phyloP scores from a whole-genome alignment of 768 basidiomycete genomes.

The Suillus hirtellus region DNA sequence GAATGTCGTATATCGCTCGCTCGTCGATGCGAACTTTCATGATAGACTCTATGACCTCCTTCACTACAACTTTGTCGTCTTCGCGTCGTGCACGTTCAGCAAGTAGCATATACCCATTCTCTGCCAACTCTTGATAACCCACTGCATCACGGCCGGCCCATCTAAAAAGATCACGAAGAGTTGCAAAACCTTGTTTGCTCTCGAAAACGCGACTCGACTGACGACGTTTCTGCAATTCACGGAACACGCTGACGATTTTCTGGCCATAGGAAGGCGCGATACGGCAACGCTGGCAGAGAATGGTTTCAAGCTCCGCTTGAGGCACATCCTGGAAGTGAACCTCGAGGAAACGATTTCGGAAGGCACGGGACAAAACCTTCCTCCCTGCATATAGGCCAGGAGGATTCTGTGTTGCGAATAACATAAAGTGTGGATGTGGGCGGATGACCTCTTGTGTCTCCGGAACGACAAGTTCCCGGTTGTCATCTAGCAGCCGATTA shows the following conservation, averaged over 20 bases:
- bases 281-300: conserved; percentile 87
- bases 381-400: conserved; percentile 94
- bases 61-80: conserved; percentile 88
- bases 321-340: conserved; percentile 98
- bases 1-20: conserved; percentile 61
- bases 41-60: conserved; percentile 86
- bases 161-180: conserved; percentile 93
- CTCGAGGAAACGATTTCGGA: conserved; percentile 96
- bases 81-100: conserved; percentile 84
- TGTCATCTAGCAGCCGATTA: conserved; percentile 95
- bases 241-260: conserved; percentile 89
- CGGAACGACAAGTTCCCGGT: conserved; percentile 91
- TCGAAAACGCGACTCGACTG: conserved; percentile 94
- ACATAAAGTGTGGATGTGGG: conserved; percentile 95
- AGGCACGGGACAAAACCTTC: conserved; percentile 92
- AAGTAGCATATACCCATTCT: conserved; percentile 96
- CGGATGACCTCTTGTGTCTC: conserved; percentile 94
- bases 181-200: conserved; percentile 96
- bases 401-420: conserved; percentile 98
- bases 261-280: conserved; percentile 95
- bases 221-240: conserved; percentile 87
- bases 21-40: conserved; percentile 89
- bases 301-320: conserved; percentile 88
- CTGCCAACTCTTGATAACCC: conserved; percentile 89
- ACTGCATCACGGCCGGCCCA: conserved; percentile 93